Evolutionary conservation across 75 land plant genomes (phyloP), one percentile per base, ranked within the genome.

Genomic region (Ceratopteris richardii): DNA sequence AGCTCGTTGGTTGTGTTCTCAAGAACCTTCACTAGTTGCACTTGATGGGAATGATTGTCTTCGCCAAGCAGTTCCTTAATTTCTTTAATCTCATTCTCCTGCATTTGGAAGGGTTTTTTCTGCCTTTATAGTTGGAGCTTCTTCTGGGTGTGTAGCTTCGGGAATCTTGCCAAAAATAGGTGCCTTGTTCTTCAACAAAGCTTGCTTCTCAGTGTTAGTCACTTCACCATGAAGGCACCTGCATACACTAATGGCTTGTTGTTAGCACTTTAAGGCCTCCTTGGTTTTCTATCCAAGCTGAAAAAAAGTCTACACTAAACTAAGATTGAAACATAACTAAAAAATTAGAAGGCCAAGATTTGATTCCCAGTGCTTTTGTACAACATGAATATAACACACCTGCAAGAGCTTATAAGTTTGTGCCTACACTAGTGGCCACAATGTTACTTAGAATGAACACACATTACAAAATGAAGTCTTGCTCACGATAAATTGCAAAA

Each of bases 321-420:
- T 82, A 51, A 95, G 72, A 46, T 86, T 78, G 64, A 90, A 95
- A 54, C 85, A 80, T 76, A n/a, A n/a, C n/a, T n/a, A n/a, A n/a
- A n/a, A n/a, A n/a, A n/a, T n/a, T n/a, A n/a, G n/a, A n/a, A n/a
- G n/a, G n/a, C n/a, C n/a, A n/a, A n/a, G n/a, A n/a, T n/a, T n/a
- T n/a, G n/a, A n/a, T n/a, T n/a, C n/a, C n/a, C n/a, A n/a, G n/a
- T n/a, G n/a, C n/a, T n/a, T n/a, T n/a, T n/a, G n/a, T n/a, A n/a
- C n/a, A n/a, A n/a, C n/a, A n/a, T n/a, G n/a, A n/a, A n/a, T n/a
- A n/a, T n/a, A n/a, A n/a, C n/a, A n/a, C n/a, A n/a, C n/a, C n/a
- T n/a, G n/a, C n/a, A n/a, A n/a, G n/a, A n/a, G n/a, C n/a, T n/a
- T n/a, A n/a, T n/a, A n/a, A n/a, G n/a, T n/a, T n/a, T n/a, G n/a